phyloP scores from a whole-genome alignment of 148 eudicot species.

The Rhododendron ferrugineum region DNA sequence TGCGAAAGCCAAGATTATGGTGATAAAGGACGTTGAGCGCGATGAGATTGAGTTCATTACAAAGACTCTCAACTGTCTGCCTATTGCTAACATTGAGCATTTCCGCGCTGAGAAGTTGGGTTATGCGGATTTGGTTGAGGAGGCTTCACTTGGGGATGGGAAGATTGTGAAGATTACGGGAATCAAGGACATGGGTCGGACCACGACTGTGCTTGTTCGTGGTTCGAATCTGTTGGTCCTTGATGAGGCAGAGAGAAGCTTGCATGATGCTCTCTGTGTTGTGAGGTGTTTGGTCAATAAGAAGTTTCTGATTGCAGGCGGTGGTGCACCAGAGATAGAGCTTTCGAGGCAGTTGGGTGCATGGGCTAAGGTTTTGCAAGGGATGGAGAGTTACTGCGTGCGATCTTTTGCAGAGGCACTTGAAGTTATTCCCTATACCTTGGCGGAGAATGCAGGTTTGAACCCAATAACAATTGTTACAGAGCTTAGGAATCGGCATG shows the following conservation, averaged over 20 bases:
- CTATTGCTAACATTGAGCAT: conserved; percentile 90
- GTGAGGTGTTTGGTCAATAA: conserved; percentile 92
- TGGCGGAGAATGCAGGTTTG: conserved; percentile 95
- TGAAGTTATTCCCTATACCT: conserved; percentile 90
- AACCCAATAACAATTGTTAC: conserved; percentile 88
- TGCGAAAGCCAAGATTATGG: conserved; percentile 95
- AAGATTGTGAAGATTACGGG: conserved; percentile 89
- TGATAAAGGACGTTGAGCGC: conserved; percentile 88
- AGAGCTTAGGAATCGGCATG: conserved; percentile 93
- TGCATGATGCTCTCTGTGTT: conserved; percentile 98
- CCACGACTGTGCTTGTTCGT: conserved; percentile 81
- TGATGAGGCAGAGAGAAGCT: conserved; percentile 95
- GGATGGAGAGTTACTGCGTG: conserved; percentile 91
- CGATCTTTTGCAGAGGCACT: conserved; percentile 89
- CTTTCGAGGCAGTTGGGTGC: conserved; percentile 92
- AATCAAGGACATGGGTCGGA: conserved; percentile 89
- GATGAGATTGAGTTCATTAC: conserved; percentile 98
- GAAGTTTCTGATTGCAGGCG: conserved; percentile 91
- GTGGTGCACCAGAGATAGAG: conserved; percentile 98
- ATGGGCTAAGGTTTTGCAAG: conserved; percentile 90
- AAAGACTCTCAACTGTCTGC: conserved; percentile 88
- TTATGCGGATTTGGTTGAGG: conserved; percentile 82
- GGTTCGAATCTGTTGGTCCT: conserved; percentile 88
- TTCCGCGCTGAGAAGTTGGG: conserved; percentile 90
- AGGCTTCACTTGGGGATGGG: conserved; percentile 74